Evolutionary conservation across 768 basidiomycete genomes (phyloP), one percentile per base, ranked within the genome.

Genomic region (Pleurotus platypus): DNA sequence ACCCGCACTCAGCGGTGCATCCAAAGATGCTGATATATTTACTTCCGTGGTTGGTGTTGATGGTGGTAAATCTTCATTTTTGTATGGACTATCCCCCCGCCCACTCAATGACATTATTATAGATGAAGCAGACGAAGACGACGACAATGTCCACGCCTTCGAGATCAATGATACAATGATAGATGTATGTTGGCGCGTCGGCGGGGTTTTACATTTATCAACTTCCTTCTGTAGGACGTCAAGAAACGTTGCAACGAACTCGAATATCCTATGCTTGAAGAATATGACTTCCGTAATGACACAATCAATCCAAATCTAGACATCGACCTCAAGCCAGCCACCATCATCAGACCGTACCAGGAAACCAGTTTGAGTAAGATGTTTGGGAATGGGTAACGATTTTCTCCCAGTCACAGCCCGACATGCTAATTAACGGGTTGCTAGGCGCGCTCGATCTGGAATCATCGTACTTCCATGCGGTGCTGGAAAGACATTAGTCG

Each of bases 391-490:
- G 97, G 94, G 92, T 94, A 70, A 55, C 80, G 61, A 58, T 51
- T 61, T 18, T 24, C 42, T 24, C 43, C 4, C 30, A 35, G 30
- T 11, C 30, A 35, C 30, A 35, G 9, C 30, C 30, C 30, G 30
- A 35, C 11, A 3, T 35, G 30, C 30, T 11, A 11, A 35, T 35
- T 46, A 45, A 63, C 61, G 26, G 58, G 63, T 62, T 38, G 8
- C 30, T 57, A 95, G 95, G 49, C 95, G 97, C 68, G 97, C 97
- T 46, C 85, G 97, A 56, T 97, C 94, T 45, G 97, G 97, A 2
- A 98, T 99, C 64, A 98, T 99, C 60, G 97, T 99, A 1, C 78
- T 99, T 18, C 97, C 97, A 30, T 99, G 97, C 69, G 97, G 97
- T 54, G 97, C 97, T 43, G 97, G 97, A 30, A 99, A 99, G 77